phyloP scores from a whole-genome alignment of 345 rosid genomes.

The Aethionema arabicum region DNA sequence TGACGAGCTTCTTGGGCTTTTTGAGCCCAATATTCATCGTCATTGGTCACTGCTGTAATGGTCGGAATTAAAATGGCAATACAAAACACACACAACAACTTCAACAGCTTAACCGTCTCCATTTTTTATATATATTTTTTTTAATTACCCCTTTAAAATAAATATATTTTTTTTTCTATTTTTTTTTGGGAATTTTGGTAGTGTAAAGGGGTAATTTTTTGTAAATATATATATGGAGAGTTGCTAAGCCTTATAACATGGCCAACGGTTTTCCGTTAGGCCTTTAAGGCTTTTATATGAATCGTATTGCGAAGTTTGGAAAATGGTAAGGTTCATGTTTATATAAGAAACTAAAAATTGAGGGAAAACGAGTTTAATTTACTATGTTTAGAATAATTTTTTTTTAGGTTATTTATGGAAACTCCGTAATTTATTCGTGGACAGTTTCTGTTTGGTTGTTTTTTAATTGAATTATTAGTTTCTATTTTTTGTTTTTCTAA shows the following conservation, averaged over 20 bases:
- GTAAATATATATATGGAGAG: conserved; percentile 30
- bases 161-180: background rate
- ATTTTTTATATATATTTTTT: conserved; percentile 15
- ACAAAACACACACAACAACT: conserved; percentile 36
- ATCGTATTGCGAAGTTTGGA: conserved; percentile 35
- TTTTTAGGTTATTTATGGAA: conserved; percentile 28
- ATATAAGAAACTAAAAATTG: conserved; percentile 19
- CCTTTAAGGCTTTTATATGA: conserved; percentile 30
- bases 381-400: conserved; percentile 29
- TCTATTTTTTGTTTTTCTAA: conserved; percentile 10
- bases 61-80: conserved; percentile 37
- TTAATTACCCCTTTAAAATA: conserved; percentile 33
- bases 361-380: conserved; percentile 1
- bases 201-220: conserved; percentile 30
- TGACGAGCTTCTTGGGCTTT: conserved; percentile 41
- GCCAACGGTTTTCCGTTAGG: conserved; percentile 27
- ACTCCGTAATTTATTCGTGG: conserved; percentile 22
- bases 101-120: conserved; percentile 37
- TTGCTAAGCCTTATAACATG: conserved; percentile 33
- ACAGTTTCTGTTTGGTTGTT: conserved; percentile 25
- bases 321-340: conserved; percentile 26
- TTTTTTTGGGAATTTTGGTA: background rate
- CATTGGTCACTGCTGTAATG: conserved; percentile 31
- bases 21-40: conserved; percentile 58
- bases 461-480: background rate